Evolutionary conservation across 495 filamentous ascomycete species (phyloP).

Genomic region (Penicillium lividum): DNA sequence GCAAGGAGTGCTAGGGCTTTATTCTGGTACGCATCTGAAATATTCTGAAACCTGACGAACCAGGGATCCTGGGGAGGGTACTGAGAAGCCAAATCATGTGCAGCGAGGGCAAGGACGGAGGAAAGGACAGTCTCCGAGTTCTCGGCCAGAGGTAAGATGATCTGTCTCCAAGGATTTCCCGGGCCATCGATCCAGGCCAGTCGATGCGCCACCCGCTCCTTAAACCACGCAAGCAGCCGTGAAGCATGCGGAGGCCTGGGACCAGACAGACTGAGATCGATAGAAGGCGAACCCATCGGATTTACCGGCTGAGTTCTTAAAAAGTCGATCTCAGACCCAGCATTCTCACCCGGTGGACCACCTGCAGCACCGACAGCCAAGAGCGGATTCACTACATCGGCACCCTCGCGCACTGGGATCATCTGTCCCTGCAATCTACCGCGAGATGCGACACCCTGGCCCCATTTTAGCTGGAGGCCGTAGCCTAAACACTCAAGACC

Average conservation of each 20-base stretch:
- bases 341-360: too few species aligned
- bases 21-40: slow-evolving; percentile 20
- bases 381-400: neutral
- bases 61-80: slow-evolving; percentile 15
- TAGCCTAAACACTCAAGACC: slow-evolving; percentile 51
- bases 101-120: slow-evolving; percentile 29
- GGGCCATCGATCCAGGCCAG: slow-evolving; percentile 29
- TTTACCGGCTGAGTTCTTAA: neutral
- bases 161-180: slow-evolving; percentile 28
- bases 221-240: slow-evolving; percentile 24
- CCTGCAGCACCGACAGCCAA: neutral
- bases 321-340: neutral
- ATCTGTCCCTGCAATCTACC: slow-evolving; percentile 32
- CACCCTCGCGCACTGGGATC: slow-evolving; percentile 10
- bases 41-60: slow-evolving; percentile 13
- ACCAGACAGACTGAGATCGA: slow-evolving; percentile 12
- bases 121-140: slow-evolving; percentile 26
- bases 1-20: slow-evolving; percentile 18
- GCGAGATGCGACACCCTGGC: slow-evolving; percentile 33
- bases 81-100: slow-evolving; percentile 25
- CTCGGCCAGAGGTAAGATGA: slow-evolving; percentile 27
- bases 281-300: slow-evolving; percentile 5
- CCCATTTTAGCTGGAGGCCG: slow-evolving; percentile 40
- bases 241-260: slow-evolving; percentile 13
- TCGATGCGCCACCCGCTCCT: slow-evolving; percentile 21